These are phyloP conservation scores for Chrysophaeum taylorii DNA, from an alignment of 352 stramenopile genomes.

Conservation along the genomic window DNA sequence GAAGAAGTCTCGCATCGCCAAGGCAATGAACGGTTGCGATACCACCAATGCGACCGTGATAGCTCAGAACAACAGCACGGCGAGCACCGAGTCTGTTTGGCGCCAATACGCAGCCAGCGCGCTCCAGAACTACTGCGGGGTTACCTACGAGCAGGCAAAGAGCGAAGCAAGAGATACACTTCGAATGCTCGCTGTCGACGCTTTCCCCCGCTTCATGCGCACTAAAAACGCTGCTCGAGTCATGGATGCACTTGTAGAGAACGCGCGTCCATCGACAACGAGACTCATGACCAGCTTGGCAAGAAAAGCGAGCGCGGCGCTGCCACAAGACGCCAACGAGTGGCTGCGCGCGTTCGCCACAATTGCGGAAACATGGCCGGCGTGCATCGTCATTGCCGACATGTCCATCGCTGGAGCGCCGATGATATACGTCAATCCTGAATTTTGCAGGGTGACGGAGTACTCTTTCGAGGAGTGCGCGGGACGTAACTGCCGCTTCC, in stretches of 20 bases:
- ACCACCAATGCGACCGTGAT: too few species aligned
- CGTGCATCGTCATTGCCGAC: slow-evolving; percentile 29
- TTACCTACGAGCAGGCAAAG: not conserved
- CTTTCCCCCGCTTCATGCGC: slow-evolving; percentile 31
- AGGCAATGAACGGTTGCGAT: too few species aligned
- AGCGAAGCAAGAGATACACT: slow-evolving; percentile 29
- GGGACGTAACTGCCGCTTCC: slow-evolving; percentile 23
- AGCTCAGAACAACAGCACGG: too few species aligned
- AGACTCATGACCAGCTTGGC: slow-evolving; percentile 12
- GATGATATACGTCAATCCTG: not conserved
- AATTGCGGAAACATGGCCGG: slow-evolving; percentile 18
- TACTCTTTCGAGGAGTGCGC: not conserved
- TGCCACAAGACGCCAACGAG: slow-evolving; percentile 7
- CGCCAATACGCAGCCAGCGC: too few species aligned
- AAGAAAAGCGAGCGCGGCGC: not conserved
- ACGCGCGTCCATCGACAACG: slow-evolving; percentile 25
- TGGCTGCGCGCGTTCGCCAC: not conserved
- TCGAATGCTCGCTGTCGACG: slow-evolving; percentile 31
- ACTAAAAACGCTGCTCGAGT: slow-evolving; percentile 30
- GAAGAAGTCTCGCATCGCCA: too few species aligned
- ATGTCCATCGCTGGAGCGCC: slow-evolving; percentile 15
- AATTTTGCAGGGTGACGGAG: slow-evolving; percentile 1
- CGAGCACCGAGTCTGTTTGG: too few species aligned
- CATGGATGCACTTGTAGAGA: too few species aligned
- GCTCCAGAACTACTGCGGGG: too few species aligned